Evolutionary conservation across 345 rosid species (phyloP).

Genomic region (Acer yangbiense): DNA sequence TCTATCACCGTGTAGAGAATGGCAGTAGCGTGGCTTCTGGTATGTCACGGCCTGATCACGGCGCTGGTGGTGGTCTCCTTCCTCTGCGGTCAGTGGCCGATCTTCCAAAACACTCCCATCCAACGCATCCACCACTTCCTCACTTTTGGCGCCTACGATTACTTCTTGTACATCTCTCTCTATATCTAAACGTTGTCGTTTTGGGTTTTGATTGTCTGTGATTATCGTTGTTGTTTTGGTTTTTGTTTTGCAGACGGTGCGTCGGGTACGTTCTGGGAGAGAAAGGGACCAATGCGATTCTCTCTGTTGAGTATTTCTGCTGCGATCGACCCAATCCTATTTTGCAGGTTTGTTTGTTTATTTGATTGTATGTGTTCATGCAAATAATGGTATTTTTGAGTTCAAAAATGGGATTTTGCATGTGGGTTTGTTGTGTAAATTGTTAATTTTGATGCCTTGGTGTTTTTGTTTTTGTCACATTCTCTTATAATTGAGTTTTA

Average conservation of each 20-base stretch:
- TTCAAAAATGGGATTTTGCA: neutral
- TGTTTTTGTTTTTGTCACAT: neutral
- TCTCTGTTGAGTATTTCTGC: conserved; percentile 62
- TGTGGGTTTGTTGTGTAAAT: neutral
- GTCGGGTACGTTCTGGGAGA: conserved; percentile 61
- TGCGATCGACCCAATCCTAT: conserved; percentile 91
- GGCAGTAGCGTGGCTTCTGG: conserved; percentile 74
- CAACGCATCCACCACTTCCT: conserved; percentile 68
- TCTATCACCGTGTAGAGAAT: conserved; percentile 23
- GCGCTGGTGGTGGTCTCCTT: conserved; percentile 65
- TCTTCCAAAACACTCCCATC: conserved; percentile 81
- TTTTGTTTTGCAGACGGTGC: conserved; percentile 49
- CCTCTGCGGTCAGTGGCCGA: conserved; percentile 98
- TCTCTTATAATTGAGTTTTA: neutral
- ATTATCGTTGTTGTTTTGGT: conserved; percentile 9
- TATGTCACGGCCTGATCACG: conserved; percentile 68
- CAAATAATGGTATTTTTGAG: neutral
- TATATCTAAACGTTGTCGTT: neutral
- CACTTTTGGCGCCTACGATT: conserved; percentile 88
- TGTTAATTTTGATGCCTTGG: neutral
- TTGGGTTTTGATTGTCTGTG: conserved; percentile 6
- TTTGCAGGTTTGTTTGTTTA: conserved; percentile 53
- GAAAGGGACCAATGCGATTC: conserved; percentile 53
- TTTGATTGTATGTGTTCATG: neutral
- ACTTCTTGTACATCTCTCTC: conserved; percentile 53